Base-by-base conservation (phyloP, 129 eudicot species). In the Helianthus annuus region DNA sequence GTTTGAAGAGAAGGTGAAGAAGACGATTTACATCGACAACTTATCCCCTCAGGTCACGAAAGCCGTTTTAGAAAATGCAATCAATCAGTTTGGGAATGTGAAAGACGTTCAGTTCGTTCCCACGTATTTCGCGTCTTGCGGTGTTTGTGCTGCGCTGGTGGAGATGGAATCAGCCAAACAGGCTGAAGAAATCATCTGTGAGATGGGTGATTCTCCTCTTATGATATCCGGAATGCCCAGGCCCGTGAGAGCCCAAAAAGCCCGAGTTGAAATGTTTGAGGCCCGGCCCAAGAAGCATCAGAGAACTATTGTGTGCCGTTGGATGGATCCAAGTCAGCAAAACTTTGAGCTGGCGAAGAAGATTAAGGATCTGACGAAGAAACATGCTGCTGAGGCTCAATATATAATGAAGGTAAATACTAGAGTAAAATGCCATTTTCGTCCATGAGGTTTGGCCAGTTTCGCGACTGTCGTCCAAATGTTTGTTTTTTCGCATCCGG, bases 161-260 rank as follows among this genome's bases (percentile, higher is more conserved):
- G 95, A 87, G 75, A 76, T 89, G 91, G 84, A 82, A 38, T 81
- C 53, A 1, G 53, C 45, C 19, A 76, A 73, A 55, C 90, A 81
- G 80, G 96, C 95, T 7, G 56, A 14, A 4, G 67, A 64, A 19
- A 82, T 92, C 5, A 22, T 89, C 0, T 36, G 6, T 3, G 85
- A 69, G 61, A 68, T 80, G 48, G 15, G 51, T 3, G 66, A 79
- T 3, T 70, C 72, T 48, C 95, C 96, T 0, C 80, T 93, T 60
- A 89, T 89, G 98, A 81, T 89, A 42, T 80, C 73, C 11, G 96
- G 96, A 27, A 93, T 93, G 98, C 98, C 96, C 10, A 85, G 98
- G 83, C 96, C 98, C 14, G 88, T 87, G 22, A 85, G 96, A 67
- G 95, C 85, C 11, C 73, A 49, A 16, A 51, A 81, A 44, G 98